These are phyloP conservation scores for Zarea fungicola DNA, from an alignment of 2,329 filamentous ascomycete species.

Conservation along the genomic window DNA sequence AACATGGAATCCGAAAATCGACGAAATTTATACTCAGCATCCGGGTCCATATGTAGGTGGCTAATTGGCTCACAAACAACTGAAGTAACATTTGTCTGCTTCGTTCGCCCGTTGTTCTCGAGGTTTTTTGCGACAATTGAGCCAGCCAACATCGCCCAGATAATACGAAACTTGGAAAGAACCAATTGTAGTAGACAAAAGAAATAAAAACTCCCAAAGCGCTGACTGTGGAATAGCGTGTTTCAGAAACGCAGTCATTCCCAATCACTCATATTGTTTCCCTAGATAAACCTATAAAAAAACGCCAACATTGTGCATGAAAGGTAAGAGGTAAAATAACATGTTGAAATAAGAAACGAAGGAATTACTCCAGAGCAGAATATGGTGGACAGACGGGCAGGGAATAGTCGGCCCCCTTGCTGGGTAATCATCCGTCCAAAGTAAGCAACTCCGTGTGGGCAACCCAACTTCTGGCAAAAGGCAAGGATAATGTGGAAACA, in stretches of 20 bases:
- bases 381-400: too few relatives aligned
- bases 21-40: slow-evolving; percentile 1
- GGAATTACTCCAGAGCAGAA: not conserved
- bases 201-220: not conserved
- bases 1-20: not conserved
- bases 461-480: too few relatives aligned
- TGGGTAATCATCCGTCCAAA: too few relatives aligned
- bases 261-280: not conserved
- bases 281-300: not conserved
- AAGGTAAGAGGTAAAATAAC: slow-evolving; percentile 2
- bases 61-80: not conserved
- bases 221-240: not conserved
- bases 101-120: not conserved
- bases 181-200: not conserved
- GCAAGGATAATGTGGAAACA: not conserved
- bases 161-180: not conserved
- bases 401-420: too few relatives aligned
- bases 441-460: too few relatives aligned
- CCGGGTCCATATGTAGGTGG: not conserved
- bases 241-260: not conserved
- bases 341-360: not conserved
- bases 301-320: slow-evolving; percentile 8
- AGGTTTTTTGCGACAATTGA: not conserved
- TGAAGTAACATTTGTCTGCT: not conserved
- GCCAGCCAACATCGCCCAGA: not conserved